A percentile compares a stretch with the other conserved stretches of the same genome.
These are phyloP conservation scores for Pseudotsuga menziesii DNA, from an alignment of 75 land plant genomes.

Conservation along the genomic window DNA sequence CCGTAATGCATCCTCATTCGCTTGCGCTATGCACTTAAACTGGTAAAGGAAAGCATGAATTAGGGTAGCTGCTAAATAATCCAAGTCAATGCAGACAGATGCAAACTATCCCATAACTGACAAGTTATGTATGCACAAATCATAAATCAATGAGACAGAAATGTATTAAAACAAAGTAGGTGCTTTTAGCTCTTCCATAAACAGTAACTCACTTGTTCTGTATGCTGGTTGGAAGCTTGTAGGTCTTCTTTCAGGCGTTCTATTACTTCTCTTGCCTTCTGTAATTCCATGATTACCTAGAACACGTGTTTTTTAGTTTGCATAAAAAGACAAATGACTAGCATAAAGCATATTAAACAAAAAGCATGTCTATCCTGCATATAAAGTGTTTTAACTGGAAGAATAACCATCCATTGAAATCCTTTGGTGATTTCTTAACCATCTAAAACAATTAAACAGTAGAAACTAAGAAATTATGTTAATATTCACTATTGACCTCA, in stretches of 20 bases:
- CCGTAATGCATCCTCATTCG: constrained; percentile 74
- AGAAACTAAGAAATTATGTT: background rate
- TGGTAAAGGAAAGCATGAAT: constrained; percentile 18
- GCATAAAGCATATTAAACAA: background rate
- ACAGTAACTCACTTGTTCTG: constrained; percentile 52
- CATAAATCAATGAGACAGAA: too few species aligned
- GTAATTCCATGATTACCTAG: constrained; percentile 32
- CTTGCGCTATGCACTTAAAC: constrained; percentile 84
- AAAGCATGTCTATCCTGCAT: background rate
- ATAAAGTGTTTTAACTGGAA: background rate
- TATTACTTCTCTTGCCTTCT: constrained; percentile 50
- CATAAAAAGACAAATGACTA: background rate
- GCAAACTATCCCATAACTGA: background rate
- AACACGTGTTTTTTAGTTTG: background rate
- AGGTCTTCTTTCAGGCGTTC: constrained; percentile 70
- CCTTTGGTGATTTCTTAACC: background rate
- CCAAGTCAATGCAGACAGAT: background rate
- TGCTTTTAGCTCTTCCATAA: background rate
- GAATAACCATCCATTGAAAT: background rate
- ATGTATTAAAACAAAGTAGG: background rate
- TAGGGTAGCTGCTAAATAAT: background rate
- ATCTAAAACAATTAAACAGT: background rate
- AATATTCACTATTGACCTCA: background rate
- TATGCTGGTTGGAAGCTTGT: constrained; percentile 50
- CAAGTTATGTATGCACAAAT: background rate